These are phyloP conservation scores for Sporothrix dimorphospora DNA, from an alignment of 2,329 filamentous ascomycete species.

Conservation along the genomic window DNA sequence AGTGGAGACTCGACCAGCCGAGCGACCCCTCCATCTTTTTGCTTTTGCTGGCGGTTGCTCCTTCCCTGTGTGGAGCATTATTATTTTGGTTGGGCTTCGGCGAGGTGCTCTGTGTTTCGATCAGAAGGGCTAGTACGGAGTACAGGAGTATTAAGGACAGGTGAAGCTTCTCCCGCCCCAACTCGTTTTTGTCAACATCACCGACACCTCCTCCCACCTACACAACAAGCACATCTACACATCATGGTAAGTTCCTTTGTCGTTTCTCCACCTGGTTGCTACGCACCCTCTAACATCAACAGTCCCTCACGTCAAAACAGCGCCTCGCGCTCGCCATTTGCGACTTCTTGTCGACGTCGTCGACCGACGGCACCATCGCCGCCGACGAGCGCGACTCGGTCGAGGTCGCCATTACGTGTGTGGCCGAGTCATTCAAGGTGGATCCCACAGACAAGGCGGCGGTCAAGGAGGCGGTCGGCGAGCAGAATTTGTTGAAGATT, in stretches of 20 bases:
- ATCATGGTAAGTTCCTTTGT: constrained; percentile 11
- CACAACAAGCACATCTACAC: background rate
- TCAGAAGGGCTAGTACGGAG: background rate
- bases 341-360: constrained; percentile 85
- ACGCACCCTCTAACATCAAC: constrained; percentile 31
- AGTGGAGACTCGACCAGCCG: background rate
- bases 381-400: constrained; percentile 90
- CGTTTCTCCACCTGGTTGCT: background rate
- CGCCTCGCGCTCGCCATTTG: constrained; percentile 96
- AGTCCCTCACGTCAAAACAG: constrained; percentile 62
- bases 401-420: constrained; percentile 92
- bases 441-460: constrained; percentile 77
- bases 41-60: background rate
- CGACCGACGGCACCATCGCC: constrained; percentile 84
- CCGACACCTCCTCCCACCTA: background rate
- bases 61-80: background rate
- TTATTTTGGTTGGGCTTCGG: constrained; percentile 16
- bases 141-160: background rate
- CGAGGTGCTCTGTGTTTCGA: constrained; percentile 21
- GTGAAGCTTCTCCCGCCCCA: background rate
- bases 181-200: background rate
- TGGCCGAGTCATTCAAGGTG: constrained; percentile 92
- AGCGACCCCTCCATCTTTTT: background rate
- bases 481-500: constrained; percentile 86
- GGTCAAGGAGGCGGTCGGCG: constrained; percentile 75